Conservation (phyloP, 371 early-diverging fungal species). For the Mucor ambiguus region DNA sequence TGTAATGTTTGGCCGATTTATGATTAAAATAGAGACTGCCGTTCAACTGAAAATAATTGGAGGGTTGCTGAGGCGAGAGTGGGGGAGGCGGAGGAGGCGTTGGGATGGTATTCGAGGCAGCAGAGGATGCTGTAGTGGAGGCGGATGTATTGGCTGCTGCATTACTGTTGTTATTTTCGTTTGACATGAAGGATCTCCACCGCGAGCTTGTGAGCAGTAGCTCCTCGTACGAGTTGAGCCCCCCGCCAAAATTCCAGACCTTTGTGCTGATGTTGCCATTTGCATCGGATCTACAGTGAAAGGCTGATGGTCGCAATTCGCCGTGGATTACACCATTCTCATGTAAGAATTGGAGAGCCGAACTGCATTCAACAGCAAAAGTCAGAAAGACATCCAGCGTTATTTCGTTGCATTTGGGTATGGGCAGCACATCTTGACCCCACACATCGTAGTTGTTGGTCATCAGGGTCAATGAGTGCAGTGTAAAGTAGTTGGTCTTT, state of each 20-base stretch:
- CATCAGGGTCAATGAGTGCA: neutral
- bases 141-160: neutral
- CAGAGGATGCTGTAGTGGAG: neutral
- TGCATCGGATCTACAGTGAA: constrained; percentile 12
- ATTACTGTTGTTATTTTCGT: neutral
- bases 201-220: constrained; percentile 38
- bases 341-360: constrained; percentile 46
- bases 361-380: constrained; percentile 42
- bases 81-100: constrained; percentile 9
- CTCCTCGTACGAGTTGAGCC: constrained; percentile 43
- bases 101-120: neutral
- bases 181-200: constrained; percentile 32
- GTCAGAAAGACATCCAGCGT: constrained; percentile 29
- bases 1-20: neutral
- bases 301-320: constrained; percentile 41
- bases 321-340: constrained; percentile 46
- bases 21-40: neutral
- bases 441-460: neutral
- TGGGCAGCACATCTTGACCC: neutral
- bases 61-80: neutral
- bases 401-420: constrained; percentile 13
- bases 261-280: constrained; percentile 26
- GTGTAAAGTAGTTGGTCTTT: constrained; percentile 7
- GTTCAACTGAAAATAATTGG: neutral
- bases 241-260: constrained; percentile 46